phyloP scores from a whole-genome alignment of 2,329 filamentous ascomycete species.

The Colletotrichum viniferum region DNA sequence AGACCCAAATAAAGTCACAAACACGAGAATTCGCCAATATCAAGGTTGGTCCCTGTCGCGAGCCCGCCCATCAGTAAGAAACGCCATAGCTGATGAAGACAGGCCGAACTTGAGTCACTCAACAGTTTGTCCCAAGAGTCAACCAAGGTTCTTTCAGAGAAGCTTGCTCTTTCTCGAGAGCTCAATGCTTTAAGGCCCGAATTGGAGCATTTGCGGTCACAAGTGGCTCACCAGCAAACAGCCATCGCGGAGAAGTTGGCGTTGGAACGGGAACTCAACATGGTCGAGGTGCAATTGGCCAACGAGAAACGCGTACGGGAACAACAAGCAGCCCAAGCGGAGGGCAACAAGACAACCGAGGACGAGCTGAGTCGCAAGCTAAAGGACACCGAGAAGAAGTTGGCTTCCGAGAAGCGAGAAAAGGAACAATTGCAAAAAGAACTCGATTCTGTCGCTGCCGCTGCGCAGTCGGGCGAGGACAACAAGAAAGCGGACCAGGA shows the following conservation, averaged over 20 bases:
- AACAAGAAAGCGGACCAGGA: slow-evolving; percentile 49
- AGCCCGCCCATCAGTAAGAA: too few relatives aligned
- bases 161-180: slow-evolving; percentile 57
- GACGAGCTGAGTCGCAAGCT: slow-evolving; percentile 44
- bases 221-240: slow-evolving; percentile 65
- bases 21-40: slow-evolving; percentile 51
- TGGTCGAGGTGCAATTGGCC: slow-evolving; percentile 80
- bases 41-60: slow-evolving; percentile 42
- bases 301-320: slow-evolving; percentile 63
- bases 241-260: slow-evolving; percentile 80
- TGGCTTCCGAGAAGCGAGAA: slow-evolving; percentile 32
- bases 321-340: not conserved
- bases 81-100: not conserved
- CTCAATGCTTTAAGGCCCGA: slow-evolving; percentile 59
- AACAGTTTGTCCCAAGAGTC: slow-evolving; percentile 72
- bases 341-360: slow-evolving; percentile 1
- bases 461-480: slow-evolving; percentile 65
- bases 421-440: slow-evolving; percentile 24
- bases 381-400: slow-evolving; percentile 39
- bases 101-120: slow-evolving; percentile 76
- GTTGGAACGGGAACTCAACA: slow-evolving; percentile 77
- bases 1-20: slow-evolving; percentile 53
- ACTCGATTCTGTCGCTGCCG: slow-evolving; percentile 58
- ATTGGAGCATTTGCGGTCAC: slow-evolving; percentile 59
- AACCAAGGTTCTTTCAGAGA: slow-evolving; percentile 68